A percentile compares a stretch with the other conserved stretches of the same genome.
Conservation (phyloP, 257 asterid species). For the Galeopsis tetrahit region DNA sequence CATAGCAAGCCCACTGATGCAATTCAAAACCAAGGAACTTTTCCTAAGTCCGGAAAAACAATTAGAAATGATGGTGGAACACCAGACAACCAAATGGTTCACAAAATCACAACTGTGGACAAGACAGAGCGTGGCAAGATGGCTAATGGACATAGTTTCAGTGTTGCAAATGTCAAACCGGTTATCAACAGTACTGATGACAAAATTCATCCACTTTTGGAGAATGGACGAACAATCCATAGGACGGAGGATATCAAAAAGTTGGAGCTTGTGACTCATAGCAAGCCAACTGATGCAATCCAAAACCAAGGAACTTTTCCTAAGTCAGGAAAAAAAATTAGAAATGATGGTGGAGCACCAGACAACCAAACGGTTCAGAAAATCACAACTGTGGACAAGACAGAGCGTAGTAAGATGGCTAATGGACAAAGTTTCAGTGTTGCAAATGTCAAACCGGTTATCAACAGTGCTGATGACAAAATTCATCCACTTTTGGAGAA, state of each 20-base stretch:
- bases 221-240: conserved; percentile 35
- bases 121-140: conserved; percentile 34
- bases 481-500: conserved; percentile 26
- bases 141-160: conserved; percentile 40
- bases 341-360: conserved; percentile 45
- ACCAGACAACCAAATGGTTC: conserved; percentile 34
- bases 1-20: conserved; percentile 26
- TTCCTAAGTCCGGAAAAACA: conserved; percentile 45
- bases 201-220: conserved; percentile 19
- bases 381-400: conserved; percentile 31
- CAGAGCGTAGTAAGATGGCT: conserved; percentile 35
- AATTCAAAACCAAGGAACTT: conserved; percentile 15
- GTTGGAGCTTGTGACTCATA: conserved; percentile 34
- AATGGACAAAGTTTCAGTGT: conserved; percentile 37
- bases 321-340: conserved; percentile 45
- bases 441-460: conserved; percentile 27
- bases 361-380: conserved; percentile 40
- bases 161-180: conserved; percentile 30
- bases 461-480: conserved; percentile 20
- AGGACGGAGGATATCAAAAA: conserved; percentile 29
- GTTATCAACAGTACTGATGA: conserved; percentile 6
- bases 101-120: conserved; percentile 35
- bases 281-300: conserved; percentile 23
- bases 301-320: conserved; percentile 25
- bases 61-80: conserved; percentile 48